A percentile compares a stretch with the other conserved stretches of the same genome.
These are phyloP conservation scores for Neurospora sublineolata DNA, from an alignment of 495 filamentous ascomycete genomes.

Conservation along the genomic window DNA sequence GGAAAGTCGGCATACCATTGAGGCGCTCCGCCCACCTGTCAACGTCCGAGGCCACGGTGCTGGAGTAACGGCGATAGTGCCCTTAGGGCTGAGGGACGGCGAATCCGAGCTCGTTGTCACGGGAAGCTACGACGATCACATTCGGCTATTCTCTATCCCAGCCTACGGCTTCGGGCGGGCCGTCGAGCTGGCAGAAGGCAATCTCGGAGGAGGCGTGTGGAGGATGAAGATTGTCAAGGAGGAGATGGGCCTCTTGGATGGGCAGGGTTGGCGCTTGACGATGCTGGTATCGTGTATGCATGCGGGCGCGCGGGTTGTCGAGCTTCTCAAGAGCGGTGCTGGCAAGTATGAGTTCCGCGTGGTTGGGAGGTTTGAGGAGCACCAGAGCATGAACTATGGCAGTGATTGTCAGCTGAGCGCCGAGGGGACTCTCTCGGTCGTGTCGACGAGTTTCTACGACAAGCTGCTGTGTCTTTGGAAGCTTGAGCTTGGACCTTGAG, in stretches of 20 bases:
- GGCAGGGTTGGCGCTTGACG: constrained; percentile 26
- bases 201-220: constrained; percentile 86
- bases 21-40: constrained; percentile 22
- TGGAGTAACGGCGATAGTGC: constrained; percentile 81
- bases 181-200: constrained; percentile 46
- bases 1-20: constrained; percentile 25
- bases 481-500: constrained; percentile 15
- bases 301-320: constrained; percentile 61
- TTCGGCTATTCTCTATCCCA: constrained; percentile 48
- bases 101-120: constrained; percentile 54
- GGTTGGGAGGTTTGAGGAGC: constrained; percentile 67
- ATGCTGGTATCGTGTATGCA: constrained; percentile 93
- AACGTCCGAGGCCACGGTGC: constrained; percentile 52
- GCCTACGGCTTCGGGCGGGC: constrained; percentile 13
- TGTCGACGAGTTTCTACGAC: constrained; percentile 90
- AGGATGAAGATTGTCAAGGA: constrained; percentile 51
- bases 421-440: constrained; percentile 30
- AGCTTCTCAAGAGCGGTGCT: constrained; percentile 13
- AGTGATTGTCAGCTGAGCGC: constrained; percentile 53
- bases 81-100: constrained; percentile 35
- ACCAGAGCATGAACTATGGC: constrained; percentile 94
- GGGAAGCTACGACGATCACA: constrained; percentile 82
- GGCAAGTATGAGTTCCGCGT: constrained; percentile 52
- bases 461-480: constrained; percentile 70
- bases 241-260: constrained; percentile 1